phyloP scores from a whole-genome alignment of 306 rosid species.

The cucumber (Cucumis sativus) region Cucumber_9930_V3 NC_026659.2:1754001-1754500 shows the following conservation, averaged over 20 bases:
- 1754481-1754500: conserved; percentile 16
- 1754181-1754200: conserved; percentile 97
- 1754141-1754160: conserved; percentile 48
- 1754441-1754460: conserved; percentile 18
- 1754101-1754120: not conserved
- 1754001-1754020: not conserved
- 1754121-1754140: not conserved
- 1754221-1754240: conserved; percentile 99
- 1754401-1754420: conserved; percentile 90
- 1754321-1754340: not conserved
- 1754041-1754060: not conserved
- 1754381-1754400: conserved; percentile 90
- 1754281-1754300: not conserved
- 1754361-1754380: conserved; percentile 79
- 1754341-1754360: not conserved
- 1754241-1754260: conserved; percentile 33
- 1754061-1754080: not conserved
- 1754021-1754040: not conserved
- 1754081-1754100: not conserved
- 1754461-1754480: not conserved
- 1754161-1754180: conserved; percentile 82
- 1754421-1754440: conserved; percentile 96
- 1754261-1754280: not conserved
- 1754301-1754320: not conserved
- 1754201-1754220: conserved; percentile 96